Conservation (phyloP, 768 basidiomycete genomes). For the Trametes maxima region DNA sequence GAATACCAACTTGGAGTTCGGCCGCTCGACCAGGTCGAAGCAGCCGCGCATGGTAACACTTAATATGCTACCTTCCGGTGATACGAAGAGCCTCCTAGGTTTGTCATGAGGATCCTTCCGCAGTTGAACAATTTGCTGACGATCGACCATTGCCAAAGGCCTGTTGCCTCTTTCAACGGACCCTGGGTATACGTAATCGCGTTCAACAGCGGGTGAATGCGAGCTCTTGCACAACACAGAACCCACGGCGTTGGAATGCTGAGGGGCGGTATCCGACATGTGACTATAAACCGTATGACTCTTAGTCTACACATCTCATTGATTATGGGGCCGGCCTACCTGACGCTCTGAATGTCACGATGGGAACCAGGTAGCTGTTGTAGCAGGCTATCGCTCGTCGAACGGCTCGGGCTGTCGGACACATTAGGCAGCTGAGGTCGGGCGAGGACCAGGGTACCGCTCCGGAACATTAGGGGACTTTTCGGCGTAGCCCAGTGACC, state of each 20-base stretch:
- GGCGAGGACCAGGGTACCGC: neutral
- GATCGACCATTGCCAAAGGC: neutral
- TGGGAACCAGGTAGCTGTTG: no score
- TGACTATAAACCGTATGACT: no score
- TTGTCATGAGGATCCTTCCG: slow-evolving; percentile 38
- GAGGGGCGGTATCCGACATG: no score
- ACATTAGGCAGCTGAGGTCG: neutral
- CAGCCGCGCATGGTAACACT: slow-evolving; percentile 44
- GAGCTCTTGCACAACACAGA: no score
- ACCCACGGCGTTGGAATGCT: no score
- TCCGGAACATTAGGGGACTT: neutral
- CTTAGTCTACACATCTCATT: no score
- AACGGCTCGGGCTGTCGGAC: neutral
- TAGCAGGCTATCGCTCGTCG: no score
- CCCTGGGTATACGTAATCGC: no score
- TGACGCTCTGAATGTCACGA: no score
- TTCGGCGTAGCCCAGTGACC: neutral
- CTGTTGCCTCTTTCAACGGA: neutral
- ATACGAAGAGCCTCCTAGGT: slow-evolving; percentile 41
- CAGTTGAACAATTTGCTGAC: neutral
- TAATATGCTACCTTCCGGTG: slow-evolving; percentile 24
- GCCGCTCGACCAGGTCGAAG: slow-evolving; percentile 30
- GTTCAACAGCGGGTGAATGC: no score
- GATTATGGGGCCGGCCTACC: no score
- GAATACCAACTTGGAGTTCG: neutral